Percentiles rank a stretch among this genome's conserved stretches.
phyloP scores from a whole-genome alignment of 1,139 yeast genomes.

The Sugiyamaella japonica region DNA sequence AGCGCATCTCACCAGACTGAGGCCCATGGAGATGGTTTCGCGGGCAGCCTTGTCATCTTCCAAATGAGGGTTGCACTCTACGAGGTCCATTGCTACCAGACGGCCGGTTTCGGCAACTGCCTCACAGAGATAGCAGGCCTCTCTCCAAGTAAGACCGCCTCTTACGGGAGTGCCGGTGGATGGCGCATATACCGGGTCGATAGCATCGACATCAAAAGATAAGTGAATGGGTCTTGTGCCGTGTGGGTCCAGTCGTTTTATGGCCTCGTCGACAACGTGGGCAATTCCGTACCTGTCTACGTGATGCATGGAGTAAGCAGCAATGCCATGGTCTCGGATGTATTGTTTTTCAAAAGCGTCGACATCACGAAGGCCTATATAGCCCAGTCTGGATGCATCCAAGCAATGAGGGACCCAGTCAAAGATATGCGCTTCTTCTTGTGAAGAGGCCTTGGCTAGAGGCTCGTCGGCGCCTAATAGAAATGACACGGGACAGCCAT shows the following conservation, averaged over 20 bases:
- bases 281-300: constrained; percentile 93
- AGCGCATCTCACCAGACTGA: constrained; percentile 91
- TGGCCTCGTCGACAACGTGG: constrained; percentile 88
- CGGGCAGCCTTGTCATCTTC: constrained; percentile 69
- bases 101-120: constrained; percentile 87
- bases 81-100: constrained; percentile 84
- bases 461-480: constrained; percentile 59
- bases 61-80: constrained; percentile 88
- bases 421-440: constrained; percentile 49
- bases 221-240: constrained; percentile 78
- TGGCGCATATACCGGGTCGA: constrained; percentile 91
- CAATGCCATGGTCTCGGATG: constrained; percentile 66
- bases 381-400: constrained; percentile 72
- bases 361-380: constrained; percentile 92
- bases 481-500: constrained; percentile 95
- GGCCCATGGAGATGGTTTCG: constrained; percentile 87
- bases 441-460: constrained; percentile 40
- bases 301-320: constrained; percentile 95
- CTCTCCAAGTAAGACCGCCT: constrained; percentile 93
- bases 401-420: constrained; percentile 77
- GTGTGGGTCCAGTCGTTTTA: constrained; percentile 73
- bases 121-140: constrained; percentile 89
- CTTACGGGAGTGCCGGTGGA: constrained; percentile 98
- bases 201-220: constrained; percentile 94
- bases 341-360: constrained; percentile 82